Percentiles rank a stretch among this genome's conserved stretches.
These are phyloP conservation scores for Metschnikowia similis DNA, from an alignment of 805 yeast species.

Conservation along the genomic window DNA sequence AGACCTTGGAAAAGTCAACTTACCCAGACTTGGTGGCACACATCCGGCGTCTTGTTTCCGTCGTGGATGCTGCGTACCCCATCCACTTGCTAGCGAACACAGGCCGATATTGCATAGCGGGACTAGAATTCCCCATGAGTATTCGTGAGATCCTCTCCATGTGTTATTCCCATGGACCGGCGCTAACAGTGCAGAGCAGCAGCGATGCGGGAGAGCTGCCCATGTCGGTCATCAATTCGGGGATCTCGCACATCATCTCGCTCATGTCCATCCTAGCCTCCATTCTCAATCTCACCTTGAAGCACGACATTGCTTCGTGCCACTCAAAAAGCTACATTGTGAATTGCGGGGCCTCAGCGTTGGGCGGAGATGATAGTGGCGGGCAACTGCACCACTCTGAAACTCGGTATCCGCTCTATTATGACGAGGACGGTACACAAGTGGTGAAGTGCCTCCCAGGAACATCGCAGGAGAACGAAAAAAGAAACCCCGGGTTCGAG, in stretches of 20 bases:
- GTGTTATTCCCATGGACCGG: conserved; percentile 19
- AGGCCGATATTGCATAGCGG: conserved; percentile 27
- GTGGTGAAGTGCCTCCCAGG: conserved; percentile 1
- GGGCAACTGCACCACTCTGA: background rate
- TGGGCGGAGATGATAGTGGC: background rate
- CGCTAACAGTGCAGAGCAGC: conserved; percentile 8
- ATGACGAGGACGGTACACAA: conserved; percentile 16
- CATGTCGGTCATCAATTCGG: conserved; percentile 26
- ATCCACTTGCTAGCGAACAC: conserved; percentile 22
- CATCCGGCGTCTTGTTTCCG: conserved; percentile 13
- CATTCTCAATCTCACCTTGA: conserved; percentile 23
- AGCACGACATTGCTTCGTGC: conserved; percentile 23
- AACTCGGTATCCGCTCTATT: background rate
- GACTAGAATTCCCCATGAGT: conserved; percentile 33
- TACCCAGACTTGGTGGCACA: conserved; percentile 21
- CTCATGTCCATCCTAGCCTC: conserved; percentile 23
- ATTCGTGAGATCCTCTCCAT: conserved; percentile 26
- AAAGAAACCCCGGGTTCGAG: conserved; percentile 27
- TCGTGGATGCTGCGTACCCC: conserved; percentile 22
- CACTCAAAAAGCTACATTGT: conserved; percentile 22
- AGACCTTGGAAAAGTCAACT: conserved; percentile 18
- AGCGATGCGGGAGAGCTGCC: conserved; percentile 4
- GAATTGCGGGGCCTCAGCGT: conserved; percentile 14
- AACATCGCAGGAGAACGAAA: background rate
- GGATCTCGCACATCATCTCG: conserved; percentile 27